Base-by-base conservation (phyloP, 345 rosid genomes). In the Pistacia integerrima region DNA sequence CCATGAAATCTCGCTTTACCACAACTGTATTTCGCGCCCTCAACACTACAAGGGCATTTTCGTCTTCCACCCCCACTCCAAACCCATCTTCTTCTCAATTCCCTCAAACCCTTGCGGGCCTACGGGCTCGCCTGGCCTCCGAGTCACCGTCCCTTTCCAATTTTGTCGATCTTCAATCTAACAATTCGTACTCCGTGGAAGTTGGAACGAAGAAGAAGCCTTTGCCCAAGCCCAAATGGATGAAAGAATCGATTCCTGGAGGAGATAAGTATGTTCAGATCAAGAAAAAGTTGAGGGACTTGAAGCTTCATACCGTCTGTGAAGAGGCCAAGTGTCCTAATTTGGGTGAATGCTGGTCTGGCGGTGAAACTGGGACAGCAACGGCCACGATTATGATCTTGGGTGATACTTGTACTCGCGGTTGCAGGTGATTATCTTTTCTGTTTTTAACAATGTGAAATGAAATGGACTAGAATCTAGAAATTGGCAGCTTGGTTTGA, bases 331-430 rank as follows among this genome's bases (percentile, higher is more conserved):
- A 82, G 79, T 92, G 98, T 81, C 98, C 99, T 48, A 94, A 97
- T 80, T 77, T 97, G 76, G 97, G 98, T 4, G 97, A 97, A 84
- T 97, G 98, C 77, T 97, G 98, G 98, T 94, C 99, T 46, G 99
- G 98, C 5, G 99, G 99, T 36, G 97, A 97, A 77, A 97, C 97
- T 10, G 97, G 97, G 44, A 97, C 98, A 46, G 97, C 99, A 78
- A 96, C 99, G 22, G 97, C 98, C 55, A 94, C 98, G 2, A 94
- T 96, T 54, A 94, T 96, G 98, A 96, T 96, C 64, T 84, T 93
- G 11, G 99, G 99, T 22, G 99, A 96, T 70, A 96, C 99, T 0
- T 94, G 98, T 80, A 93, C 99, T 48, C 91, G 99, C 55, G 97
- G 98, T 70, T 96, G 98, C 93, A 87, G 99, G 98, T 95, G 46